Percentiles rank a stretch among this genome's conserved stretches.
These are phyloP conservation scores for Colletotrichum graminicola DNA, from an alignment of 2,329 filamentous ascomycete genomes.

Conservation along the genomic window DNA sequence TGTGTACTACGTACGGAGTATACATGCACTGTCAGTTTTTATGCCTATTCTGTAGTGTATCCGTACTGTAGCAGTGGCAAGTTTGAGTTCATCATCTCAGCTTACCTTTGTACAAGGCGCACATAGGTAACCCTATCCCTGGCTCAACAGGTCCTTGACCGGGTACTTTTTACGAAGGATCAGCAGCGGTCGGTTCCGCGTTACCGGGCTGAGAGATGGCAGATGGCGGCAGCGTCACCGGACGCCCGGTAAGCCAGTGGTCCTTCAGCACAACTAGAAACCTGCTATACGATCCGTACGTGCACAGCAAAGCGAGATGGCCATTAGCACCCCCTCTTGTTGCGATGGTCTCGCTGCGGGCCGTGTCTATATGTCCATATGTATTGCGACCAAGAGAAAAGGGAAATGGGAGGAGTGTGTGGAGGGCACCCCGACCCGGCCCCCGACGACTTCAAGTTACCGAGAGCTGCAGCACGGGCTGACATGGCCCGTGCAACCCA, in stretches of 20 bases:
- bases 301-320: neutral
- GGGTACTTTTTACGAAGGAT: neutral
- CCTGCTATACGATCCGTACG: neutral
- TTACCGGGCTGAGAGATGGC: neutral
- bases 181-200: neutral
- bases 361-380: neutral
- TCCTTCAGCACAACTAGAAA: neutral
- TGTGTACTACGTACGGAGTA: too few relatives aligned
- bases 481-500: constrained; percentile 26
- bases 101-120: constrained; percentile 15
- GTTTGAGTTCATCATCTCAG: neutral
- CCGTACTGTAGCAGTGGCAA: neutral
- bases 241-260: neutral
- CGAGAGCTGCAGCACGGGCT: constrained; percentile 33
- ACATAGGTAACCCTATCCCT: constrained; percentile 10
- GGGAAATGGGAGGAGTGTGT: constrained; percentile 33
- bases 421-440: constrained; percentile 14
- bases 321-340: neutral
- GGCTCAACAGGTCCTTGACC: constrained; percentile 2
- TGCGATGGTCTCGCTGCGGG: constrained; percentile 1
- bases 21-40: too few relatives aligned
- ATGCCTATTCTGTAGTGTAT: neutral
- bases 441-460: neutral
- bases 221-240: constrained; percentile 10
- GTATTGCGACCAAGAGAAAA: constrained; percentile 7